phyloP scores from a whole-genome alignment of 371 early-diverging fungal genomes.

The Actinomortierella ambigua region DNA sequence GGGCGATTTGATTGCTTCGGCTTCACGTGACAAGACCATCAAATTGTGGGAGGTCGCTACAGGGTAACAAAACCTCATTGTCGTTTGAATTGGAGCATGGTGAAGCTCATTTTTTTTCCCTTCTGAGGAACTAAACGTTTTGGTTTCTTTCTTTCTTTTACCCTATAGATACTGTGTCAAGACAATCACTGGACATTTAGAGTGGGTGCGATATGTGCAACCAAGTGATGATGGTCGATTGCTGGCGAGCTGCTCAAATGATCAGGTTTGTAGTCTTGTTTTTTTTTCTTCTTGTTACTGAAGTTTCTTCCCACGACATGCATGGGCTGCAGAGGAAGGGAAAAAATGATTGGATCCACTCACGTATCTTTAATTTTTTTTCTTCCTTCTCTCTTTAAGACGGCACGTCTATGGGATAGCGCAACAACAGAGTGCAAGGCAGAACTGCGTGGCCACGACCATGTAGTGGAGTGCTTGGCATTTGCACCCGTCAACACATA shows the following conservation, averaged over 20 bases:
- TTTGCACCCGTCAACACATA: conserved; percentile 79
- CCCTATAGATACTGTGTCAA: conserved; percentile 74
- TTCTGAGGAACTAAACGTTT: no score
- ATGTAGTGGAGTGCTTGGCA: conserved; percentile 91
- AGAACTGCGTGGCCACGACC: conserved; percentile 89
- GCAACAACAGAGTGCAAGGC: conserved; percentile 74
- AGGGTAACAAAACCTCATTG: conserved; percentile 54
- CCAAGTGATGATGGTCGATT: conserved; percentile 74
- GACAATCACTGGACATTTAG: conserved; percentile 79
- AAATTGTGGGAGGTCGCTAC: conserved; percentile 89
- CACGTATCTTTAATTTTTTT: neutral
- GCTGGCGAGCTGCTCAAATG: conserved; percentile 81
- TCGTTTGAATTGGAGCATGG: no score
- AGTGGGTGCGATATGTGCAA: conserved; percentile 85
- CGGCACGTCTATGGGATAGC: conserved; percentile 83
- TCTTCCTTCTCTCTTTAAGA: conserved; percentile 49
- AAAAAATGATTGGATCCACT: neutral
- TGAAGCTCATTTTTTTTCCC: no score
- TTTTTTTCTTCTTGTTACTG: neutral
- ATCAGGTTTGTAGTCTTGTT: conserved; percentile 65
- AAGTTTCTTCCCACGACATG: no score
- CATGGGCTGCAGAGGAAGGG: no score
- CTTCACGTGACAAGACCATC: conserved; percentile 88
- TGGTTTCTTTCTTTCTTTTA: neutral
- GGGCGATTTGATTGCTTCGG: conserved; percentile 80